Evolutionary conservation across 352 stramenopile species (phyloP), one percentile per base, ranked within the genome.

Genomic region (Globisporangium solare): DNA sequence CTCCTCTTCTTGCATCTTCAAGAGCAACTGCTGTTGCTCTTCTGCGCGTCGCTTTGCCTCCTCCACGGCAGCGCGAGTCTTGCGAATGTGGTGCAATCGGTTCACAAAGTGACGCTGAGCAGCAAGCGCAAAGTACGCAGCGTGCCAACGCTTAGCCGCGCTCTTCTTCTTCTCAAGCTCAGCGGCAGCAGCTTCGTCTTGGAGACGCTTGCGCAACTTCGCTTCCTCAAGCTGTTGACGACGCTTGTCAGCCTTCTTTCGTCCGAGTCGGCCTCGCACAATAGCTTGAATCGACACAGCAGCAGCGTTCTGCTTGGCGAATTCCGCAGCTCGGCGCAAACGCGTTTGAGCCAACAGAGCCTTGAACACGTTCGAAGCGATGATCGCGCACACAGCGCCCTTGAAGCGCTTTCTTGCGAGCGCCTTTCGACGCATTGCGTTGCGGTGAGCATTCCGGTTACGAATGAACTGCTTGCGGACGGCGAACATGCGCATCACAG

Each of bases 381-480:
- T 73, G 15, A 91, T 65, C 13, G 77, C 79, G n/a, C 68, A 67
- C 39, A 92, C 80, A 0, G 80, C 83, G 22, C 71, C 68, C 60
- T 85, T 87, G 65, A 77, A 88, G 49, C 83, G 81, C 70, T 90
- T 92, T 21, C 73, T 69, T 5, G 83, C 83, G 1, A 83, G 61
- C 8, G 71, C 70, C 76, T 91, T 84, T 32, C 83, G 83, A 37
- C 77, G 79, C 66, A 76, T 60, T 27, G 69, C 63, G 22, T 86
- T 82, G n/a, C 85, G 83, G 54, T 90, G 66, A 15, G 67, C 66
- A 54, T 89, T 92, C 17, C 85, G 85, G 37, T 55, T 51, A 35
- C 71, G 71, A 32, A 95, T 74, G 49, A 95, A 93, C 63, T 92
- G 73, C 68, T 93, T 93, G 43, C 83, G 82, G 22, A 93, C 74